These are phyloP conservation scores for Aspergillus fructus DNA, from an alignment of 2,329 filamentous ascomycete genomes.

Conservation along the genomic window DNA sequence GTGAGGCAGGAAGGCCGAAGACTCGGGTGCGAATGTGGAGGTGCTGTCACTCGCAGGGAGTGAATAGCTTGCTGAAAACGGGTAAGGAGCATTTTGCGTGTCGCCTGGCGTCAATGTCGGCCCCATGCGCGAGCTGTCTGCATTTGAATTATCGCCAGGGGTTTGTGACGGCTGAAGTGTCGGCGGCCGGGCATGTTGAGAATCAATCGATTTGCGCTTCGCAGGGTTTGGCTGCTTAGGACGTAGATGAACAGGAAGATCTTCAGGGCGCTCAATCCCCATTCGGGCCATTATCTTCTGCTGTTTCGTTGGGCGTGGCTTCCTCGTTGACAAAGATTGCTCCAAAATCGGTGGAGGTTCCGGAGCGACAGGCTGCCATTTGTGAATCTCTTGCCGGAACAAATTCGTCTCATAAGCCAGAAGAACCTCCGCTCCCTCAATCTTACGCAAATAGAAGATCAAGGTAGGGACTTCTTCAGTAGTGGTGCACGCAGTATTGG, in stretches of 20 bases:
- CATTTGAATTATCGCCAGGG: constrained; percentile 29
- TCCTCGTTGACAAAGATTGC: constrained; percentile 85
- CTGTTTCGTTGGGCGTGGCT: constrained; percentile 92
- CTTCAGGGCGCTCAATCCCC: constrained; percentile 85
- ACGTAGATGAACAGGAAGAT: constrained; percentile 78
- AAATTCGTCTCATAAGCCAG: constrained; percentile 95
- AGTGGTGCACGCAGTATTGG: constrained; percentile 77
- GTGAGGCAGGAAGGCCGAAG: constrained; percentile 39
- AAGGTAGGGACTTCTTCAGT: constrained; percentile 85
- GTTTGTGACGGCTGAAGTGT: constrained; percentile 33
- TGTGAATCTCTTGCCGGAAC: constrained; percentile 92
- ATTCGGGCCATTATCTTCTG: constrained; percentile 90
- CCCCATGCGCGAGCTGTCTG: constrained; percentile 31
- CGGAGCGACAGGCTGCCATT: constrained; percentile 87
- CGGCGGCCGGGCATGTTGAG: constrained; percentile 28
- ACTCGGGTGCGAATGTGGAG: constrained; percentile 36
- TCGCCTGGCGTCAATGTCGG: constrained; percentile 34
- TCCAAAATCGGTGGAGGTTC: constrained; percentile 82
- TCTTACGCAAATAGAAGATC: constrained; percentile 93
- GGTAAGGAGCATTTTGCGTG: constrained; percentile 32
- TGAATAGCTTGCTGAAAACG: constrained; percentile 41
- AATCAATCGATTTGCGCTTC: constrained; percentile 68
- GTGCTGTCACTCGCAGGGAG: constrained; percentile 37
- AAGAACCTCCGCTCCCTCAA: constrained; percentile 93
- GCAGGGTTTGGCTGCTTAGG: constrained; percentile 69